Evolutionary conservation across 352 stramenopile genomes (phyloP).

Genomic region (Pythium monospermum): DNA sequence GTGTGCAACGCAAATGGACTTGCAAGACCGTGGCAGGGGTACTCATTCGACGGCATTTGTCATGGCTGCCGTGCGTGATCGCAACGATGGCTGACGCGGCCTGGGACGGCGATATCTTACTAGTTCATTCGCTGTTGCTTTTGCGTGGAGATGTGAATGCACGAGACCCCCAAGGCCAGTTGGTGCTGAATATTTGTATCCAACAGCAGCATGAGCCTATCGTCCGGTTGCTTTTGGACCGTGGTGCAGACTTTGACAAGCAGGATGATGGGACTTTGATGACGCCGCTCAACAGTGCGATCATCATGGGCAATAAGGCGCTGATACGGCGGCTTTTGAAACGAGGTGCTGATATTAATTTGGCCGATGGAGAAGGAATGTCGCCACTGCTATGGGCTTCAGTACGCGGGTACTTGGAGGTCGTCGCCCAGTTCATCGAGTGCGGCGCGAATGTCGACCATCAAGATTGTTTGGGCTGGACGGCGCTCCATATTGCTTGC

Average conservation of each 20-base stretch:
- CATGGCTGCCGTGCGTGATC: conserved; percentile 59
- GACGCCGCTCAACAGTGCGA: conserved; percentile 63
- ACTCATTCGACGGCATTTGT: conserved; percentile 57
- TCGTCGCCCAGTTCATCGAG: conserved; percentile 65
- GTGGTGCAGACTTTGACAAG: conserved; percentile 56
- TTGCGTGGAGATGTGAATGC: conserved; percentile 46
- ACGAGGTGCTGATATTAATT: conserved; percentile 45
- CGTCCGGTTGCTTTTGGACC: conserved; percentile 60
- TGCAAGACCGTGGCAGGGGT: conserved; percentile 33
- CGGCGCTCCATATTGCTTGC: conserved; percentile 62
- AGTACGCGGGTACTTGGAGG: conserved; percentile 64
- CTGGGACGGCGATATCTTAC: conserved; percentile 75
- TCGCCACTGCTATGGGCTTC: conserved; percentile 63
- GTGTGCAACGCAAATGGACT: conserved; percentile 50
- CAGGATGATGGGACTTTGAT: conserved; percentile 52
- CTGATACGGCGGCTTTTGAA: conserved; percentile 54
- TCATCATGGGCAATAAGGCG: conserved; percentile 84
- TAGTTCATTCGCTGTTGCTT: conserved; percentile 56
- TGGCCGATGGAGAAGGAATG: conserved; percentile 54
- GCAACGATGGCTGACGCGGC: conserved; percentile 59
- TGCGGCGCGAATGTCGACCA: conserved; percentile 51
- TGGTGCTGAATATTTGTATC: conserved; percentile 69
- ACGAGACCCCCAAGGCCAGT: conserved; percentile 46
- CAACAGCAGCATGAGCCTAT: conserved; percentile 76
- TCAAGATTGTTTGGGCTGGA: conserved; percentile 62